These are phyloP conservation scores for Tetrapisispora pingtungensis DNA, from an alignment of 805 yeast genomes.

Conservation along the genomic window DNA sequence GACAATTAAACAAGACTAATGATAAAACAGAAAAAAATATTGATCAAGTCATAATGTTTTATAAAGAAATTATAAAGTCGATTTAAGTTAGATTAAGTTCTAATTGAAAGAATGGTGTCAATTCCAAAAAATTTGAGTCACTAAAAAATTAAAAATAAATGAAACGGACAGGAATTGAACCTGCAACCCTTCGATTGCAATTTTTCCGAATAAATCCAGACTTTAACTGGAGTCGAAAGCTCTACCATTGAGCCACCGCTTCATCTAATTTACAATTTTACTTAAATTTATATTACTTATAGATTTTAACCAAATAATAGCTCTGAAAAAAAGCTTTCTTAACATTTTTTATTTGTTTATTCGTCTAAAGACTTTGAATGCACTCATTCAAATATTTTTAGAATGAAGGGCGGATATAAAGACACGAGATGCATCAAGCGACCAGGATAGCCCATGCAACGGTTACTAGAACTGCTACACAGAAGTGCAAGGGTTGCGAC, in stretches of 20 bases:
- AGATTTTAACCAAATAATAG: too few relatives aligned
- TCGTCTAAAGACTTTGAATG: conserved; percentile 13
- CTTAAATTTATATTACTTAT: too few relatives aligned
- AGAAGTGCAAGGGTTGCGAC: conserved; percentile 25
- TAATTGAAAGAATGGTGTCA: too few relatives aligned
- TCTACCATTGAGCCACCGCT: conserved; percentile 67
- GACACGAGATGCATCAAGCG: conserved; percentile 25
- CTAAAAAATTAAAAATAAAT: conserved; percentile 17
- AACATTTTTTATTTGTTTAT: too few relatives aligned
- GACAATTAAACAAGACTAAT: too few relatives aligned
- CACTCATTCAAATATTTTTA: conserved; percentile 18
- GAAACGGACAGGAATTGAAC: conserved; percentile 70
- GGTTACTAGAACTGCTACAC: conserved; percentile 1
- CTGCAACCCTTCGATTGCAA: conserved; percentile 50
- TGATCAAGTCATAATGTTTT: too few relatives aligned
- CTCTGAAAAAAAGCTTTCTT: too few relatives aligned
- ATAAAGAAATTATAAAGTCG: too few relatives aligned
- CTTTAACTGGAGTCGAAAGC: conserved; percentile 50
- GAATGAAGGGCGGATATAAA: conserved; percentile 16
- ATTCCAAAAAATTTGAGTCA: too few relatives aligned
- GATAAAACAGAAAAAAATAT: too few relatives aligned
- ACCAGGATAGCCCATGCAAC: conserved; percentile 6
- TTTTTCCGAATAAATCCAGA: conserved; percentile 10
- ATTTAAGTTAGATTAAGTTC: too few relatives aligned
- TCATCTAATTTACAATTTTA: conserved; percentile 21